Evolutionary conservation across 106 monocot genomes (phyloP).

Genomic region (Iris macrosiphon): DNA sequence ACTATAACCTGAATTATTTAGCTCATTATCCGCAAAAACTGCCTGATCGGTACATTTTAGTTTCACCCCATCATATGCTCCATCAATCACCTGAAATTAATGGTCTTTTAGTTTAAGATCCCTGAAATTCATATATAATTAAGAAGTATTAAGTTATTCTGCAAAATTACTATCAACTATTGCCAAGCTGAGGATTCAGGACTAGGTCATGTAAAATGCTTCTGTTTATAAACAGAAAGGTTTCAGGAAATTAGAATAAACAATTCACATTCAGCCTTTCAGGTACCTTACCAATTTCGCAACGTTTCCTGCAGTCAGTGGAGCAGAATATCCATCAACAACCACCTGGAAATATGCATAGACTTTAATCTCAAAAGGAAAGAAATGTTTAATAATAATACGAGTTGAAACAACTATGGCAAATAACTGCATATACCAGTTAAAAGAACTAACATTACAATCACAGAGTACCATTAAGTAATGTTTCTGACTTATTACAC

Average conservation of each 20-base stretch:
- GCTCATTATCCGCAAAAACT: slow-evolving; percentile 69
- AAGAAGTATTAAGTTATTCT: not conserved
- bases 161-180: not conserved
- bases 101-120: too few relatives aligned
- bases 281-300: slow-evolving; percentile 90
- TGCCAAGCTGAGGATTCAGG: not conserved
- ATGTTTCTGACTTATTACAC: too few relatives aligned
- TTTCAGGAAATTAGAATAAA: not conserved
- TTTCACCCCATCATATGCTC: slow-evolving; percentile 75
- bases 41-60: slow-evolving; percentile 75
- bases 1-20: slow-evolving; percentile 36
- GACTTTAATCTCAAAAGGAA: not conserved
- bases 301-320: slow-evolving; percentile 89
- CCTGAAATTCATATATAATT: not conserved
- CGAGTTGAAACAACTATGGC: not conserved
- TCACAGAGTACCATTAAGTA: too few relatives aligned
- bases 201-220: not conserved
- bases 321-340: slow-evolving; percentile 92
- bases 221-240: too few relatives aligned
- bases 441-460: too few relatives aligned
- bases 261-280: not conserved
- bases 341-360: slow-evolving; percentile 45
- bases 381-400: not conserved
- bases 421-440: not conserved
- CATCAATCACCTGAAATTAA: slow-evolving; percentile 68